Evolutionary conservation across 495 filamentous ascomycete species (phyloP).

Genomic region (Podospora pseudopauciseta): DNA sequence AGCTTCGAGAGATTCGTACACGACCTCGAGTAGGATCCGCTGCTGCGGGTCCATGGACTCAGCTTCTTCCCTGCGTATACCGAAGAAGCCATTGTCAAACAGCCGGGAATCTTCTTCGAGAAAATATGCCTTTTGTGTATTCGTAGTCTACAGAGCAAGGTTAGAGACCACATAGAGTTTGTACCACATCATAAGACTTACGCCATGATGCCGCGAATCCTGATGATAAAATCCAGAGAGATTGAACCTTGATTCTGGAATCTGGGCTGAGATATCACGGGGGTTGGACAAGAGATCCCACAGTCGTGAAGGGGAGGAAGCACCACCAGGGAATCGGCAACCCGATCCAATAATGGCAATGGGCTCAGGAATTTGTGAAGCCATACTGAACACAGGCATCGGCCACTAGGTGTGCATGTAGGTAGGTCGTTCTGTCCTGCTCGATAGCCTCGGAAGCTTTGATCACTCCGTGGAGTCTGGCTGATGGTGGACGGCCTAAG

Average conservation of each 20-base stretch:
- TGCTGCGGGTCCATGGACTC: slow-evolving; percentile 7
- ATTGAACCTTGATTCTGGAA: slow-evolving; percentile 20
- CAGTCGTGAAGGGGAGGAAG: slow-evolving; percentile 14
- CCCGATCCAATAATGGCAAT: slow-evolving; percentile 28
- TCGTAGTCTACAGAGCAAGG: slow-evolving; percentile 1
- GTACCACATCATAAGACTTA: neutral
- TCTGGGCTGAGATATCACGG: slow-evolving; percentile 11
- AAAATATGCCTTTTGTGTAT: slow-evolving; percentile 61
- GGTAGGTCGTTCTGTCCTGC: neutral
- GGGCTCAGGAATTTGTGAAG: slow-evolving; percentile 18
- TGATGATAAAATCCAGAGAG: slow-evolving; percentile 43
- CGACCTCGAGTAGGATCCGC: neutral
- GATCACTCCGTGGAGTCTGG: neutral
- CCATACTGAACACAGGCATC: neutral
- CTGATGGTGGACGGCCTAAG: neutral
- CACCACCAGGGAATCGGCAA: slow-evolving; percentile 26
- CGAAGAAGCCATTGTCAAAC: slow-evolving; percentile 55
- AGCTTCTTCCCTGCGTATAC: slow-evolving; percentile 8
- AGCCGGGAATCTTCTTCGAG: slow-evolving; percentile 33
- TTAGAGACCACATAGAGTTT: neutral
- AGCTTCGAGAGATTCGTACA: slow-evolving; percentile 4
- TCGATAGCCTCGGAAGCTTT: neutral
- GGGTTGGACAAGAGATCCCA: slow-evolving; percentile 22
- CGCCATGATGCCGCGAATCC: slow-evolving; percentile 38
- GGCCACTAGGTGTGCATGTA: neutral